Percentiles rank a stretch among this genome's conserved stretches.
phyloP scores from a whole-genome alignment of 176 grass and related monocot genomes.

The Aegilops umbellulata region DNA sequence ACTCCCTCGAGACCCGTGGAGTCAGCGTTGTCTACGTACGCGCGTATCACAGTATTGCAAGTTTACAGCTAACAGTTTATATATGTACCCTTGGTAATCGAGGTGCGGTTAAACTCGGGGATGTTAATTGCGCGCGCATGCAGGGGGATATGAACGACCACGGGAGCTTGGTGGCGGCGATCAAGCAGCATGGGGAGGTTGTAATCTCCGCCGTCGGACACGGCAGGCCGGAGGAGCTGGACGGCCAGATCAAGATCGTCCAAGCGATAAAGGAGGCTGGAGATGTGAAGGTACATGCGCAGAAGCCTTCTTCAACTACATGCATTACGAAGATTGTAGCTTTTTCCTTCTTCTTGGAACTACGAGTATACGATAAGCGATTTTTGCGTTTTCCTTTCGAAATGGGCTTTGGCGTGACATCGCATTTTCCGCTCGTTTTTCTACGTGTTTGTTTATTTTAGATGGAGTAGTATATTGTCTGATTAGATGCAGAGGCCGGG shows the following conservation, averaged over 20 bases:
- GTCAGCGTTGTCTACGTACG: slow-evolving; percentile 3
- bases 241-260: slow-evolving; percentile 33
- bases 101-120: background rate
- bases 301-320: background rate
- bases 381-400: too few relatives aligned
- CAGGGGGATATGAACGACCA: slow-evolving; percentile 43
- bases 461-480: too few relatives aligned
- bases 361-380: too few relatives aligned
- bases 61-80: too few relatives aligned
- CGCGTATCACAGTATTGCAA: background rate
- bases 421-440: too few relatives aligned
- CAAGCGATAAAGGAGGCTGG: slow-evolving; percentile 34
- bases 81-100: too few relatives aligned
- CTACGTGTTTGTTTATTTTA: too few relatives aligned
- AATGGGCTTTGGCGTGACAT: too few relatives aligned
- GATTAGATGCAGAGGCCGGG: too few relatives aligned
- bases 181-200: slow-evolving; percentile 31
- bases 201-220: slow-evolving; percentile 41
- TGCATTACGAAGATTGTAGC: background rate
- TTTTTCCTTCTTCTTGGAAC: too few relatives aligned
- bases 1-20: slow-evolving; percentile 5
- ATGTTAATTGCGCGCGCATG: background rate
- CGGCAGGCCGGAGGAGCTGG: background rate
- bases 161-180: slow-evolving; percentile 33
- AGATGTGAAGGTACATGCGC: slow-evolving; percentile 6